phyloP scores from a whole-genome alignment of 2,329 filamentous ascomycete genomes.

The Trichoderma arundinaceum region DNA sequence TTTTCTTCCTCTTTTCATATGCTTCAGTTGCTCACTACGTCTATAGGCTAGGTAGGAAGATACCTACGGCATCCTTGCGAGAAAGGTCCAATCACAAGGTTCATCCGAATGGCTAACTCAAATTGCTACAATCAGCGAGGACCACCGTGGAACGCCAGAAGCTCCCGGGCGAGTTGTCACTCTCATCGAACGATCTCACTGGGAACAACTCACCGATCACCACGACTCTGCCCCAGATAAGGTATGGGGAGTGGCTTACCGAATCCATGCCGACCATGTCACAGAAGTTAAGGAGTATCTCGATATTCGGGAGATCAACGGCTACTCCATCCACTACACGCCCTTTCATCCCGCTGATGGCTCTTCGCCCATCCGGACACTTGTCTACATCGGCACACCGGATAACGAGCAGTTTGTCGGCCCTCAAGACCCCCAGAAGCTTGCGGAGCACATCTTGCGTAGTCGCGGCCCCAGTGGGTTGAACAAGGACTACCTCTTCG shows the following conservation, averaged over 20 bases:
- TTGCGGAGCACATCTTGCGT: conserved; percentile 80
- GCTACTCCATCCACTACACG: conserved; percentile 91
- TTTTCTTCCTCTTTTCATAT: conserved; percentile 42
- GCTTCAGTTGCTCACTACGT: conserved; percentile 5
- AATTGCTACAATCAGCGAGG: conserved; percentile 65
- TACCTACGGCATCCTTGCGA: not conserved
- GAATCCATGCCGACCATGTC: conserved; percentile 74
- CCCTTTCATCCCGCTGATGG: conserved; percentile 68
- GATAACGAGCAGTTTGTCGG: conserved; percentile 92
- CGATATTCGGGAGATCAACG: conserved; percentile 96
- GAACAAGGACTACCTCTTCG: conserved; percentile 87
- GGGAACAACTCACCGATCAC: conserved; percentile 75
- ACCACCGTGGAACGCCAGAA: conserved; percentile 90
- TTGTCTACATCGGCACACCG: conserved; percentile 95
- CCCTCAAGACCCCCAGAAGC: conserved; percentile 74
- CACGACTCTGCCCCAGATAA: conserved; percentile 64
- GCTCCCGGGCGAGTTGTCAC: conserved; percentile 91
- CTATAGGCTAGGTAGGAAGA: conserved; percentile 44
- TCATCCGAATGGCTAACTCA: not conserved
- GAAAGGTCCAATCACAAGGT: not conserved
- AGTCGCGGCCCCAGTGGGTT: conserved; percentile 84
- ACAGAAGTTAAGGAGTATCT: conserved; percentile 86
- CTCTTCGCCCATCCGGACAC: conserved; percentile 54
- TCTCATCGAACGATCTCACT: conserved; percentile 82
- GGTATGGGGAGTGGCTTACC: conserved; percentile 94